Base-by-base conservation (phyloP, 208 protist species). In the Leishmania tropica region DNA sequence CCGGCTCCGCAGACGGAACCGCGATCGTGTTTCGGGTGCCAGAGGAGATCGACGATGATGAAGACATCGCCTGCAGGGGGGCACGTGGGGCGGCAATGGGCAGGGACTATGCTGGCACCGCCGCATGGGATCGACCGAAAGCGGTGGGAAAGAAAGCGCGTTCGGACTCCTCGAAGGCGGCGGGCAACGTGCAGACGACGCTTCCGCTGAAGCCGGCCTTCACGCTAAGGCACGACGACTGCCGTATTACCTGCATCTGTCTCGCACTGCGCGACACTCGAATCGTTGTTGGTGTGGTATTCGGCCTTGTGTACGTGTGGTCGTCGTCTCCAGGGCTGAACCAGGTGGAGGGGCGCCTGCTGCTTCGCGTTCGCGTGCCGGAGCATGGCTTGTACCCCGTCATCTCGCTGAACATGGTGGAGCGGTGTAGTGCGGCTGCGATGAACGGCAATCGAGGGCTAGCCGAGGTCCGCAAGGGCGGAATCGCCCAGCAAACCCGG, bases 281-380 rank as follows among this genome's bases (percentile, higher is more conserved):
- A 28, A 91, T 97, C 67, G 60, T 97, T 5, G 89, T 89, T 17
- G 94, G 94, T 21, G 88, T 92, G 7, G 90, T 84, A 28, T 86
- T 82, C 7, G 94, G 94, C 0, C 80, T 88, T 24, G 80, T 95
- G 17, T 97, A 92, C 81, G 89, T 97, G 35, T 97, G 94, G 92
- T 81, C 89, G 31, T 77, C 92, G 3, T 58, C 84, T n/a, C 94
- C 94, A 0, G 94, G 90, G 10, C 40, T 95, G 17, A 90, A 93
- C 78, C 85, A 79, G 6, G 83, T 90, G 17, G 87, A 91, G 56
- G 94, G 94, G 11, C 87, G 83, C 28, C 80, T 97, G 47, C 81
- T 97, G 37, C 83, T 85, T 64, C 87, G 88, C 47, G 65, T 96
- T 67, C 83, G 77, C 54, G 89, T 92, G 40, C 83, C 89, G 3